Evolutionary conservation across 805 yeast genomes (phyloP), one percentile per base, ranked within the genome.

Genomic region (Lipomyces anomalus): DNA sequence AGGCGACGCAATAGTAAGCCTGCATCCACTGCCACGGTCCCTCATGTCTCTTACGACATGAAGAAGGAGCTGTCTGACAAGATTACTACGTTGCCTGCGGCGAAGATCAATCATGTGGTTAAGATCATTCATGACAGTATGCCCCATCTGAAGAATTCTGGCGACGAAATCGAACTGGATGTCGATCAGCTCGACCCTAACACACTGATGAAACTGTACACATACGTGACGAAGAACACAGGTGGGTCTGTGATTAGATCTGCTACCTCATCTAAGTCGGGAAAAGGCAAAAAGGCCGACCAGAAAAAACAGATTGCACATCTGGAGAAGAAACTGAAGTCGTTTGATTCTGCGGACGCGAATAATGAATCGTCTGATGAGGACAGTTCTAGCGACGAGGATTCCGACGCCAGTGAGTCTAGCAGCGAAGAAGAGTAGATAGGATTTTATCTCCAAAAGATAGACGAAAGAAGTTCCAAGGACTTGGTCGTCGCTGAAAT

Each of bases 91-190:
- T 67, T 80, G 52, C 76, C 87, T 36, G 94, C 88, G 55, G 79
- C 82, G 65, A 86, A 85, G 68, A 70, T 90, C 57, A 84, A 82
- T 57, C 82, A 84, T 48, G 95, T 88, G 28, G 75, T 90, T 51
- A 78, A 83, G 42, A 87, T 92, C 52, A 87, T 92, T 55, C 83
- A 83, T 60, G 92, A 84, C 63, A 73, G 80, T 42, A 71, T 81
- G 75, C 80, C 80, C 3, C 84, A 77, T 50, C 71, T 75, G 57
- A 74, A 64, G 57, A 70, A 60, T 56, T 24, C 42, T 44, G 90
- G 87, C 58, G 97, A 90, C 47, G 97, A 92, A 69, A 92, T 92
- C 50, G 98, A 92, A 70, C 74, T 92, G 49, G 98, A 92, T 66
- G 84, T 92, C 80, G 97, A 92, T 63, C 83, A 83, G 66, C 74